phyloP scores from a whole-genome alignment of 257 asterid species.

The Solanum lycopersicoides region DNA sequence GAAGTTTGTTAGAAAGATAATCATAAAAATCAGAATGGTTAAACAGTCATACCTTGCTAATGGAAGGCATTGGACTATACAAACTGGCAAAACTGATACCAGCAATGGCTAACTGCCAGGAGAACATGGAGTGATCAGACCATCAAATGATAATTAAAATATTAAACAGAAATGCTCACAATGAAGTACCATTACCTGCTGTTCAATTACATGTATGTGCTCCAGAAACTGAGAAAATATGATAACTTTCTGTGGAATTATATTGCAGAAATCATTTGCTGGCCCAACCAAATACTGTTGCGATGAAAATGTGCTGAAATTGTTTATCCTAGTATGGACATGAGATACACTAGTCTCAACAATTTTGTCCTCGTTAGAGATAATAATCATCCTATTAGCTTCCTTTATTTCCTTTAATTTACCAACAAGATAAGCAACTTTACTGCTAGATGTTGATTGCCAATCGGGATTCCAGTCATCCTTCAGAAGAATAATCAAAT shows the following conservation, averaged over 20 bases:
- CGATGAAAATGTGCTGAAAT: conserved; percentile 3
- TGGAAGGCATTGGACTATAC: conserved; percentile 91
- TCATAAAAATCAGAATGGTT: not conserved
- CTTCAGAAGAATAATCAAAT: conserved; percentile 26
- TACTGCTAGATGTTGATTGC: conserved; percentile 98
- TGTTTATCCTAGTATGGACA: conserved; percentile 10
- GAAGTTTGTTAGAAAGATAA: not conserved
- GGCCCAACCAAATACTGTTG: conserved; percentile 17
- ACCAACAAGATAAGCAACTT: conserved; percentile 65
- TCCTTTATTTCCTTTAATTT: conserved; percentile 53
- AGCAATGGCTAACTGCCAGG: conserved; percentile 52
- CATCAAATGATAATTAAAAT: conserved; percentile 9
- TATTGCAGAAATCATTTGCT: conserved; percentile 15
- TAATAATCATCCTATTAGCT: conserved; percentile 33
- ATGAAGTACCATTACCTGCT: conserved; percentile 55
- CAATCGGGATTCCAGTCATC: conserved; percentile 99
- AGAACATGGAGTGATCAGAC: conserved; percentile 4
- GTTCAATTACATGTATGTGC: conserved; percentile 87
- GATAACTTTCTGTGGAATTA: conserved; percentile 62
- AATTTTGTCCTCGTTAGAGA: conserved; percentile 18
- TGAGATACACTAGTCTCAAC: conserved; percentile 8
- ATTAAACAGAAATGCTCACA: conserved; percentile 3
- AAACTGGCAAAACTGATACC: conserved; percentile 73
- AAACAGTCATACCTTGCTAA: conserved; percentile 43
- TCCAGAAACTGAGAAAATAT: conserved; percentile 97